phyloP scores from a whole-genome alignment of 768 basidiomycete species.

The Trametopsis cervina region DNA sequence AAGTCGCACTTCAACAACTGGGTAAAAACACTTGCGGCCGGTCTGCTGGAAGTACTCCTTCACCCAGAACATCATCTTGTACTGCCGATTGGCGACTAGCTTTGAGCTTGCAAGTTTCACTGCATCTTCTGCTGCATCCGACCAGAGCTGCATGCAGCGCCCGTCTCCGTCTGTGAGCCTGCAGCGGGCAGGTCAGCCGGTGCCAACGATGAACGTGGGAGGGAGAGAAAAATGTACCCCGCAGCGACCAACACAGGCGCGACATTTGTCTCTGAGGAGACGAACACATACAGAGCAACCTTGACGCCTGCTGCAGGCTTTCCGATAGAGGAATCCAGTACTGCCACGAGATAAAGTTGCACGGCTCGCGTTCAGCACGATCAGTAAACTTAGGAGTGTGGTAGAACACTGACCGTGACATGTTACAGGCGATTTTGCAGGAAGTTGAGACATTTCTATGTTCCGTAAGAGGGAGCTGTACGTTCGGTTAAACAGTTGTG shows the following conservation, averaged over 20 bases:
- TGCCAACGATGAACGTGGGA: constrained; percentile 4
- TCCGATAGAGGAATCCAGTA: constrained; percentile 81
- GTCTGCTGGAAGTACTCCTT: constrained; percentile 71
- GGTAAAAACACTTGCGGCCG: constrained; percentile 72
- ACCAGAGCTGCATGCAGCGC: constrained; percentile 72
- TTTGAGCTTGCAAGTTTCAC: constrained; percentile 13
- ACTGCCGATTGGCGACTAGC: constrained; percentile 50
- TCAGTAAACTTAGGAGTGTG: not conserved
- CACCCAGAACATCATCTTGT: constrained; percentile 84
- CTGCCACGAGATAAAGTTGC: constrained; percentile 40
- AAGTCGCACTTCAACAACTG: constrained; percentile 73
- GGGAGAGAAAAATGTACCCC: constrained; percentile 39
- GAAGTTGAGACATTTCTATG: constrained; percentile 16
- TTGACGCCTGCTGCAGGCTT: constrained; percentile 70
- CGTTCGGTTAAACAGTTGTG: not conserved
- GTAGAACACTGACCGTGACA: constrained; percentile 62
- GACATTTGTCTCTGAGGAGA: constrained; percentile 1
- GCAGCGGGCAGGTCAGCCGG: constrained; percentile 3
- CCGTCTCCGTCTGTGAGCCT: constrained; percentile 80
- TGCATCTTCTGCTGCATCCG: constrained; percentile 41
- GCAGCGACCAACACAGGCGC: constrained; percentile 33
- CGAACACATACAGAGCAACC: constrained; percentile 46
- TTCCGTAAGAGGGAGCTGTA: constrained; percentile 10
- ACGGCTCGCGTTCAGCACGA: not conserved
- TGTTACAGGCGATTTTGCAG: constrained; percentile 73